Evolutionary conservation across 2,329 filamentous ascomycete species (phyloP), one percentile per base, ranked within the genome.

Genomic region (Colletotrichum filicis): DNA sequence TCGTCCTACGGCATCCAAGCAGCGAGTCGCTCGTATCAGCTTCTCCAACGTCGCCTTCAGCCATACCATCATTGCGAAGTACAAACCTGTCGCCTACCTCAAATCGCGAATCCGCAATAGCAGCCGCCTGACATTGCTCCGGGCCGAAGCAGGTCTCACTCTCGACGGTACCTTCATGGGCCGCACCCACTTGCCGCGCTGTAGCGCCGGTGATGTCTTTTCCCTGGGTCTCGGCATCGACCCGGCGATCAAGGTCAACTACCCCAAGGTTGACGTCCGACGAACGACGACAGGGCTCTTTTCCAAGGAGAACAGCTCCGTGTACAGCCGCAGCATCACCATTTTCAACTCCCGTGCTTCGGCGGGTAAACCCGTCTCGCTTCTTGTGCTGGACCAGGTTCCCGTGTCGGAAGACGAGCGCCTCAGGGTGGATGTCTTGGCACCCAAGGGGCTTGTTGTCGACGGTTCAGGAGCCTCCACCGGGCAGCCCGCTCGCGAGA

Each of bases 151-250:
- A 0, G 89, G 90, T 5, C 82, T 92, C 8, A 92, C 89, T 0
- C 86, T 92, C n/a, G 91, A 93, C 77, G 89, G 89, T 3, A 85
- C 85, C 9, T 92, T 92, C 80, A 82, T 92, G 67, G 90, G 91
- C 4, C 88, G 88, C 68, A 86, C 87, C 1, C 82, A 78, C 0
- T 82, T 92, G 42, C 88, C 90, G 2, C 86, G 87, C 35, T 91
- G 89, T 78, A 87, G 85, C 58, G 82, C 89, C 0, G 88, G 89
- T 49, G 88, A 90, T 64, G 76, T 78, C 1, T 88, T 92, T 78
- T 82, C 80, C 26, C 81, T 92, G 1, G 84, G 83, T 60, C 83
- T 92, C 0, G 91, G 91, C n/a, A 83, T 91, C 5, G 90, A 92
- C 77, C 89, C 89, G 3, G 85, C 85, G 5, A 86, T 92, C 76